Conservation (phyloP, 2,329 filamentous ascomycete genomes). For the Cladosporium austrohemisphaericum region DNA sequence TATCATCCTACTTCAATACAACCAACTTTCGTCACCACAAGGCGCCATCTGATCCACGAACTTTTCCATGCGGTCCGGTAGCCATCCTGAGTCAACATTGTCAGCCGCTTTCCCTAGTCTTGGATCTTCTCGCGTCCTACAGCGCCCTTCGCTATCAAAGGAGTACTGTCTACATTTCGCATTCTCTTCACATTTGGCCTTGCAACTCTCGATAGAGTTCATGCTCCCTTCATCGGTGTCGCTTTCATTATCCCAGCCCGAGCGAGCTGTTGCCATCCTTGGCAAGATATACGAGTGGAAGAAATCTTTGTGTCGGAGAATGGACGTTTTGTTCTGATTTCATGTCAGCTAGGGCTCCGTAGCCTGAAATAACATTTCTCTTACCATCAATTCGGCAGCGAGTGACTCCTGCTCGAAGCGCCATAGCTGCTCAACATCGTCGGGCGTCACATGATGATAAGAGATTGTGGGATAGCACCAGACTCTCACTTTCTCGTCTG, state of each 20-base stretch:
- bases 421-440: slow-evolving; percentile 18
- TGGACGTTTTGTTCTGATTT: slow-evolving; percentile 16
- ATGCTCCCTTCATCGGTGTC: slow-evolving; percentile 19
- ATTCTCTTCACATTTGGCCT: slow-evolving; percentile 19
- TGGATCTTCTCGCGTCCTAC: slow-evolving; percentile 14
- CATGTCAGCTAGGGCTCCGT: background rate
- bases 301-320: slow-evolving; percentile 24
- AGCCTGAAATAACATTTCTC: background rate
- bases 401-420: slow-evolving; percentile 21
- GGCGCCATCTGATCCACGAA: slow-evolving; percentile 4
- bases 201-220: slow-evolving; percentile 20
- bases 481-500: slow-evolving; percentile 24
- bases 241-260: slow-evolving; percentile 26
- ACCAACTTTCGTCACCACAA: background rate
- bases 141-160: slow-evolving; percentile 17
- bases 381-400: background rate
- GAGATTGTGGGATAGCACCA: slow-evolving; percentile 22
- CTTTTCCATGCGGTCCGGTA: slow-evolving; percentile 18
- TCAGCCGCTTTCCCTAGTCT: slow-evolving; percentile 21
- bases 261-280: slow-evolving; percentile 16
- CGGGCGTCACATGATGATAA: slow-evolving; percentile 21
- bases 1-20: background rate
- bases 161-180: slow-evolving; percentile 23
- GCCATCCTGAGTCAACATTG: slow-evolving; percentile 24
- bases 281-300: slow-evolving; percentile 23